Base-by-base conservation (phyloP, 2,329 filamentous ascomycete genomes). In the Ophiostoma ulmi region DNA sequence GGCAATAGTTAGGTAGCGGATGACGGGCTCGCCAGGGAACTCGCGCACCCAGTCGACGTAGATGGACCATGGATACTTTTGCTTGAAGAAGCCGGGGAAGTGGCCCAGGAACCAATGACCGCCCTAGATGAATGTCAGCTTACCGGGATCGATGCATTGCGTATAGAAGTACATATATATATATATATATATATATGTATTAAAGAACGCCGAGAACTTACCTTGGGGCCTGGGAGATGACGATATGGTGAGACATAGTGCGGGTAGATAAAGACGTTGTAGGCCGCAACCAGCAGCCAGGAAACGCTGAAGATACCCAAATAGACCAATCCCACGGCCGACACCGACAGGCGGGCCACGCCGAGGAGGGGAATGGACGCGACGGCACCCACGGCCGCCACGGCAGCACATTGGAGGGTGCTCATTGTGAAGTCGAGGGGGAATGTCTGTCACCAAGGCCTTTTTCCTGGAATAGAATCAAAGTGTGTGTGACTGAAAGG, bases 221-320 rank as follows among this genome's bases (percentile, higher is more conserved):
- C 31, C 75, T 78, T 80, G 20, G 82, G 82, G 0, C 81, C 81
- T 0, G 83, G 82, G 1, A 84, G 73, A 68, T 81, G 75, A 17
- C 82, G 78, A n/a, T 83, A 75, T 0, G 82, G 80, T 0, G 83
- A 84, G 65, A 82, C 71, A 70, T 78, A 78, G 67, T 77, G 77
- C 4, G 82, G 82, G 70, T 82, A 83, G 35, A 85, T 72, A 71
- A 83, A 76, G 55, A 80, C 70, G 17, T 76, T 75, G 73, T 81
- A 83, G 5, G 75, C 44, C 58, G 78, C 77, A 70, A 67, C 39
- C 5, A 31, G 10, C 11, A 65, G 7, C 70, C 70, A 71, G 39
- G 7, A 26, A 22, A 41, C 17, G 58, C 26, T 22, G 13, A 71
- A 69, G 14, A 68, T 7, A 6, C 11, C n/a, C 4, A 65, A 10